Evolutionary conservation across 352 stramenopile species (phyloP).

Genomic region (Phytophthora aleatoria): DNA sequence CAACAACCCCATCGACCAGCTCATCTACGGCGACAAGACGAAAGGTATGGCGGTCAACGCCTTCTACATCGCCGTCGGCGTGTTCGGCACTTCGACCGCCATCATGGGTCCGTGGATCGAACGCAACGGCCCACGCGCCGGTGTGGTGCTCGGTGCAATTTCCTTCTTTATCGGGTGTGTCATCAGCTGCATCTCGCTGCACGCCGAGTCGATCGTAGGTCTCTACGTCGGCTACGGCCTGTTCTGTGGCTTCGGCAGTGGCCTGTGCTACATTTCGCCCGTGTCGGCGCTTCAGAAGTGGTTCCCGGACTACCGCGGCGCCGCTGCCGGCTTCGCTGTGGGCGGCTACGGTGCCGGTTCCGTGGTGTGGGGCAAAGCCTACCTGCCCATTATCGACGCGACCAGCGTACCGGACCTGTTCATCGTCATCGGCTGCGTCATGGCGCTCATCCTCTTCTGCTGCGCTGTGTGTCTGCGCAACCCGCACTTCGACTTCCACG

Average conservation of each 20-base stretch:
- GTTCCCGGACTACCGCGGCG: constrained; percentile 76
- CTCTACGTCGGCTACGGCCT: constrained; percentile 71
- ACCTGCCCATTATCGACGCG: constrained; percentile 50
- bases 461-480: constrained; percentile 55
- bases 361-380: constrained; percentile 67
- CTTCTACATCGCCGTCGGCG: constrained; percentile 70
- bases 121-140: constrained; percentile 55
- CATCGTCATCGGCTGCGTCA: constrained; percentile 48
- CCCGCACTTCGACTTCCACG: constrained; percentile 59
- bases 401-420: constrained; percentile 56
- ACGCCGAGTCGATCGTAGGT: constrained; percentile 41
- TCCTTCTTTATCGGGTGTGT: constrained; percentile 55
- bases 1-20: constrained; percentile 70
- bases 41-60: constrained; percentile 61
- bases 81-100: constrained; percentile 63
- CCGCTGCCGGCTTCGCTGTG: constrained; percentile 70
- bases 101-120: constrained; percentile 80
- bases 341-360: constrained; percentile 65
- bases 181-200: constrained; percentile 53
- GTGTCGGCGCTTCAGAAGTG: constrained; percentile 80
- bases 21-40: constrained; percentile 47
- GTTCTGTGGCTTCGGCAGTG: constrained; percentile 66
- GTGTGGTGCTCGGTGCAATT: constrained; percentile 51
- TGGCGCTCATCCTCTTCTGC: constrained; percentile 50
- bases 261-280: constrained; percentile 77